These are phyloP conservation scores for Datisca glomerata DNA, from an alignment of 306 rosid species.

Conservation along the genomic window DNA sequence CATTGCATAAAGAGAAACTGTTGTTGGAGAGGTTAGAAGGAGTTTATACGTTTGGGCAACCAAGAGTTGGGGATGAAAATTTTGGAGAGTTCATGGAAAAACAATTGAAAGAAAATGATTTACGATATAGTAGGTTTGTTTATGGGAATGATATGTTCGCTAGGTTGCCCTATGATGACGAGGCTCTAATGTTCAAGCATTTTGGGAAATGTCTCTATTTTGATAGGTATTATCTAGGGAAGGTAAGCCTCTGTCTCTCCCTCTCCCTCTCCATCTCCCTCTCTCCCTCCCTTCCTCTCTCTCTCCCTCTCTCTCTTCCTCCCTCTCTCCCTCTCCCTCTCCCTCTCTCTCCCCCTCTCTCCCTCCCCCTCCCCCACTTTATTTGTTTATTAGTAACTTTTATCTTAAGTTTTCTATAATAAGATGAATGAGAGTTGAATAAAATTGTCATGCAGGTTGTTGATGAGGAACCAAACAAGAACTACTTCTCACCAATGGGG, in stretches of 20 bases:
- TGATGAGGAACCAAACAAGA: constrained; percentile 71
- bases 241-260: too few species aligned
- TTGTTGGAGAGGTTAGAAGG: constrained; percentile 52
- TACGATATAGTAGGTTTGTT: constrained; percentile 37
- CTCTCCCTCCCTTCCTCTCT: too few species aligned
- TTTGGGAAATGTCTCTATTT: constrained; percentile 40
- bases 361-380: too few species aligned
- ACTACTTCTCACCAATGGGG: constrained; percentile 46
- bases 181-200: constrained; percentile 47
- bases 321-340: not conserved
- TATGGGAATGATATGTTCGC: constrained; percentile 54
- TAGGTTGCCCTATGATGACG: constrained; percentile 51
- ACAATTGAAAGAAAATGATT: constrained; percentile 23
- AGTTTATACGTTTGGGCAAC: constrained; percentile 75
- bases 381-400: too few species aligned
- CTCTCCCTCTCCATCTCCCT: too few species aligned
- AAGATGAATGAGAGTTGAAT: too few species aligned
- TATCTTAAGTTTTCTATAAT: too few species aligned
- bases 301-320: too few species aligned
- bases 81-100: constrained; percentile 50
- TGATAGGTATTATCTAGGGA: constrained; percentile 46
- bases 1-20: constrained; percentile 35
- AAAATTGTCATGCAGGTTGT: constrained; percentile 38
- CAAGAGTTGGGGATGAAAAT: constrained; percentile 49
- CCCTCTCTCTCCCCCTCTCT: not conserved